Percentiles rank a stretch among this genome's conserved stretches.
Conservation (phyloP, 2,329 filamentous ascomycete species). For the Podosphaera aphanis region DNA sequence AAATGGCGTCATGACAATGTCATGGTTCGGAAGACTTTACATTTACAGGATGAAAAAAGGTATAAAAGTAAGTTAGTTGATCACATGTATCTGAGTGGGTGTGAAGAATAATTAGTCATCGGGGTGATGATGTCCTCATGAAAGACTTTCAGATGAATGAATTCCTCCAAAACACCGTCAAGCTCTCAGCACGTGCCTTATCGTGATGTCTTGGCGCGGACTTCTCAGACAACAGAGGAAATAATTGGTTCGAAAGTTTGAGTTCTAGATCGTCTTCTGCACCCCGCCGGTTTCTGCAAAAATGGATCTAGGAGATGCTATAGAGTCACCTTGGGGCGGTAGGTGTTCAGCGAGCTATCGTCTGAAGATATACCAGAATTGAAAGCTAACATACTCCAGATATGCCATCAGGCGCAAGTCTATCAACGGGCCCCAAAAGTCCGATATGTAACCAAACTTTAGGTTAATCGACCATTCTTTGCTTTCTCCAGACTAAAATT, state of each 20-base stretch:
- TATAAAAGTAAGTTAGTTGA: too few relatives aligned
- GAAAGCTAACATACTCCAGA: conserved; percentile 14
- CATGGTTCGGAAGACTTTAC: too few relatives aligned
- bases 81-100: too few relatives aligned
- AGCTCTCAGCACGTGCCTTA: not conserved
- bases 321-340: conserved; percentile 24
- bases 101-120: too few relatives aligned
- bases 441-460: conserved; percentile 8
- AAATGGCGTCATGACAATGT: too few relatives aligned
- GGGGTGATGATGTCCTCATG: too few relatives aligned
- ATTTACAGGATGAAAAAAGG: too few relatives aligned
- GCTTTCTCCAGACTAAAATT: not conserved
- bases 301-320: conserved; percentile 23
- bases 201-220: conserved; percentile 4
- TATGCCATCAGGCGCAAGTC: conserved; percentile 19
- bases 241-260: conserved; percentile 3
- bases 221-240: not conserved
- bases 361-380: not conserved
- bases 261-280: conserved; percentile 4
- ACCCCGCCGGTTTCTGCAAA: conserved; percentile 5
- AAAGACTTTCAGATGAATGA: too few relatives aligned
- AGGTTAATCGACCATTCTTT: conserved; percentile 4
- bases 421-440: conserved; percentile 9
- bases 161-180: not conserved
- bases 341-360: conserved; percentile 8